Conservation (phyloP, 2,329 filamentous ascomycete genomes). For the Tolypocladium endophyticum region DNA sequence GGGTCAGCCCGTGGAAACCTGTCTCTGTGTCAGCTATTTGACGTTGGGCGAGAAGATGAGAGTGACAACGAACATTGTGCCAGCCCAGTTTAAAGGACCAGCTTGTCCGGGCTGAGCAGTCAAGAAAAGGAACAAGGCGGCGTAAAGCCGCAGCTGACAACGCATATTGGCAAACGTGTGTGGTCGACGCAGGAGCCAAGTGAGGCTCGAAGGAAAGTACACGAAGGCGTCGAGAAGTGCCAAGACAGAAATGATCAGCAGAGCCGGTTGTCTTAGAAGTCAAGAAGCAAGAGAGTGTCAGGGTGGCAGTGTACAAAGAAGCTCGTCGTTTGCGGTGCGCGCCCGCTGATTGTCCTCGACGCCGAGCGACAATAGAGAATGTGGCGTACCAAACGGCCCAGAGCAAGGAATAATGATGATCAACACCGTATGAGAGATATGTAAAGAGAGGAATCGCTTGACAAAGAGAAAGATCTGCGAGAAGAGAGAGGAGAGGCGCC, state of each 20-base stretch:
- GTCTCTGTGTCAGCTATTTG: conserved; percentile 3
- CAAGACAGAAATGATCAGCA: background rate
- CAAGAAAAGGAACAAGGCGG: conserved; percentile 16
- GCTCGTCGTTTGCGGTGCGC: background rate
- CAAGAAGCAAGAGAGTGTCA: background rate
- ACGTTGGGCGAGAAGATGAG: background rate
- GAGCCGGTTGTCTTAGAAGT: background rate
- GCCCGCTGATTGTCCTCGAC: background rate
- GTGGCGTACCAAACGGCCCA: background rate
- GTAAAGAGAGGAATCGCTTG: background rate
- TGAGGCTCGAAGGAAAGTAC: background rate
- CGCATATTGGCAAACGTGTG: conserved; percentile 9
- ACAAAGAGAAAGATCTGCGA: background rate
- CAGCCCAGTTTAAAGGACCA: conserved; percentile 23
- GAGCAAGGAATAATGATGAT: background rate
- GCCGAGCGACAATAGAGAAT: conserved; percentile 3
- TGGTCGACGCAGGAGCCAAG: background rate
- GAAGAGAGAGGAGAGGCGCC: background rate
- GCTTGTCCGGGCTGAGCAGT: conserved; percentile 19
- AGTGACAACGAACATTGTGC: conserved; percentile 16
- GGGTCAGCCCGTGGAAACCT: conserved; percentile 12
- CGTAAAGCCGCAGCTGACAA: conserved; percentile 7
- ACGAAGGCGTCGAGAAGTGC: background rate
- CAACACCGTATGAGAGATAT: background rate
- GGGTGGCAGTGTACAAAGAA: background rate